phyloP scores from a whole-genome alignment of 345 rosid genomes.

The Gossypium rotundifolium region DNA sequence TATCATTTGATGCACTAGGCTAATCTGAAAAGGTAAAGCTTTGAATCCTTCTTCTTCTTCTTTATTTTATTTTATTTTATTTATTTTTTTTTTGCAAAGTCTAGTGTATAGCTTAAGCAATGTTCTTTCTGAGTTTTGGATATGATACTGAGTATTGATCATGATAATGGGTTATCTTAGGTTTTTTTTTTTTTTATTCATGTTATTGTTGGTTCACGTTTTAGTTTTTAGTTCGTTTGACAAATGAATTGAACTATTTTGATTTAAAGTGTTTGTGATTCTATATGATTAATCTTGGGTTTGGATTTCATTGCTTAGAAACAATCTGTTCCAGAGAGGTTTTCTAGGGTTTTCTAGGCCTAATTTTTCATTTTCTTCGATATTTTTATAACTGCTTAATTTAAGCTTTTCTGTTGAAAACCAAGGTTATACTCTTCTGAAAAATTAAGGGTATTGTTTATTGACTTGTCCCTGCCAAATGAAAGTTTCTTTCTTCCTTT shows the following conservation, averaged over 20 bases:
- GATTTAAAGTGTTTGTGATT: neutral
- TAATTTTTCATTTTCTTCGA: no score
- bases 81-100: no score
- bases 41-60: neutral
- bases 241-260: no score
- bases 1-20: no score
- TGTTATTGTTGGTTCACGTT: no score
- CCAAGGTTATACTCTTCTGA: neutral
- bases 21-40: neutral
- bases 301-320: neutral
- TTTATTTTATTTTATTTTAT: neutral
- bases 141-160: neutral
- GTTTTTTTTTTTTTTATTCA: no score
- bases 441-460: neutral
- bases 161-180: neutral
- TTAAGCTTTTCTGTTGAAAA: neutral
- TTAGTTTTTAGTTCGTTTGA: no score
- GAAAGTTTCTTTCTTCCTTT: neutral
- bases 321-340: no score
- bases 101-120: neutral
- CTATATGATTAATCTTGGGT: neutral
- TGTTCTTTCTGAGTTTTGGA: conserved; percentile 1
- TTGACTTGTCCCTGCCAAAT: neutral
- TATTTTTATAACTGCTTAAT: no score
- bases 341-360: no score